phyloP scores from a whole-genome alignment of 345 rosid genomes.

The Rhodamnia argentea region DNA sequence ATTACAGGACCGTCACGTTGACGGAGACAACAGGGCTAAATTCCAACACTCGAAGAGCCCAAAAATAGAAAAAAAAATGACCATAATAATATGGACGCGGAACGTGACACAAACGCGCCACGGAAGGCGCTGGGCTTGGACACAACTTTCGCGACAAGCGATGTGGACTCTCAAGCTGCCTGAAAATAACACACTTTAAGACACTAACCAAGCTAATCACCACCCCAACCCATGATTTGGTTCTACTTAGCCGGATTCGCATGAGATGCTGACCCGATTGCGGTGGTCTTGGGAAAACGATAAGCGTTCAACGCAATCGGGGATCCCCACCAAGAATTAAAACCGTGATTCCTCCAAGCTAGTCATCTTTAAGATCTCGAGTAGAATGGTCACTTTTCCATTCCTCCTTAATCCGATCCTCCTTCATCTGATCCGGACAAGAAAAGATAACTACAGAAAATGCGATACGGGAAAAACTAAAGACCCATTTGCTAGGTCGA shows the following conservation, averaged over 20 bases:
- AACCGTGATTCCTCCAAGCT: background rate
- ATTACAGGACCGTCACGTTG: no score
- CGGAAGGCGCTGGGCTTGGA: no score
- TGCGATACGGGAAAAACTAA: background rate
- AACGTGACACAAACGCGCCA: no score
- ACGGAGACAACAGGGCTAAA: no score
- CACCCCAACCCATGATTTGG: background rate
- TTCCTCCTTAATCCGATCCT: background rate
- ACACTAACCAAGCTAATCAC: background rate
- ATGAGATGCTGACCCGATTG: background rate
- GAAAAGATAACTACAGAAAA: background rate
- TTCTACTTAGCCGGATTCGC: background rate
- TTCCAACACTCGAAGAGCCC: no score
- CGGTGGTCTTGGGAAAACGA: background rate
- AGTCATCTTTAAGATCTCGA: background rate
- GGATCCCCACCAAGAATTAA: background rate
- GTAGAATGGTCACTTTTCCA: background rate
- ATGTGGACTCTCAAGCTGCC: background rate
- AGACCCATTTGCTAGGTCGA: background rate
- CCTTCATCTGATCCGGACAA: background rate
- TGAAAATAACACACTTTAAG: background rate
- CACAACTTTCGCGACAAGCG: no score
- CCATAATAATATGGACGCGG: no score
- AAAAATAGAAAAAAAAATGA: no score
- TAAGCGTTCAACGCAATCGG: background rate